A percentile compares a stretch with the other conserved stretches of the same genome.
Conservation (phyloP, 1,284 basidiomycete genomes). For the Sanguinoderma infundibulare region DNA sequence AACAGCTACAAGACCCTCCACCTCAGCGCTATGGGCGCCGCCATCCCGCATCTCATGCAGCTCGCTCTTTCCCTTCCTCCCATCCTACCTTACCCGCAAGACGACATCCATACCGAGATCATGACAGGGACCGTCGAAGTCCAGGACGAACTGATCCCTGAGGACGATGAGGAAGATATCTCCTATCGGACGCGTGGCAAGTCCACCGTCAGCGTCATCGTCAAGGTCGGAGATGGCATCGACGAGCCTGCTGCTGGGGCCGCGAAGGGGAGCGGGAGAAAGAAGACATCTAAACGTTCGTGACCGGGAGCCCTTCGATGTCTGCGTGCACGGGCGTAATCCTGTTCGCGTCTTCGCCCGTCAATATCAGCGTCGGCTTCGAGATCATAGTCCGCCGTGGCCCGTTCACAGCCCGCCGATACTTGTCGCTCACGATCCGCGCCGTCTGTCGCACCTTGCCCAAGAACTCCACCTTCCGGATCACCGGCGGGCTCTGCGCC, state of each 20-base stretch:
- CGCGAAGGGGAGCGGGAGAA: constrained; percentile 22
- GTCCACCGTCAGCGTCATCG: constrained; percentile 62
- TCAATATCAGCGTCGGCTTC: constrained; percentile 36
- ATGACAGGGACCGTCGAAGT: constrained; percentile 79
- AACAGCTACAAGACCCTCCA: constrained; percentile 75
- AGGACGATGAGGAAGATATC: constrained; percentile 77
- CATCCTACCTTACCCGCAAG: constrained; percentile 69
- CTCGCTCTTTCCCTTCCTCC: constrained; percentile 75
- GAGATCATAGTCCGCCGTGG: constrained; percentile 30
- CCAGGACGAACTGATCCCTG: constrained; percentile 78
- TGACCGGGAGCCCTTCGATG: constrained; percentile 26
- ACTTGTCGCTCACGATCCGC: constrained; percentile 60
- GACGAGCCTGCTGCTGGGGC: constrained; percentile 40
- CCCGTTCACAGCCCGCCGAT: constrained; percentile 53
- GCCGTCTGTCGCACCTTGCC: constrained; percentile 61
- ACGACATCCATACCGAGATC: constrained; percentile 72
- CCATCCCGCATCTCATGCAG: constrained; percentile 82
- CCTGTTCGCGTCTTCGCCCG: constrained; percentile 26
- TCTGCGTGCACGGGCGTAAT: constrained; percentile 9
- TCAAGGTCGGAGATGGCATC: constrained; percentile 65
- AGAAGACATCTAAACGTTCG: too few relatives aligned
- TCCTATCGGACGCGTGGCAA: constrained; percentile 69
- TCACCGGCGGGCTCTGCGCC: constrained; percentile 50
- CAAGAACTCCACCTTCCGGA: constrained; percentile 72
- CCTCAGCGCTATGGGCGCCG: constrained; percentile 85